A percentile compares a stretch with the other conserved stretches of the same genome.
Conservation (phyloP, 2,329 filamentous ascomycete species). For the Talaromyces sp. region DNA sequence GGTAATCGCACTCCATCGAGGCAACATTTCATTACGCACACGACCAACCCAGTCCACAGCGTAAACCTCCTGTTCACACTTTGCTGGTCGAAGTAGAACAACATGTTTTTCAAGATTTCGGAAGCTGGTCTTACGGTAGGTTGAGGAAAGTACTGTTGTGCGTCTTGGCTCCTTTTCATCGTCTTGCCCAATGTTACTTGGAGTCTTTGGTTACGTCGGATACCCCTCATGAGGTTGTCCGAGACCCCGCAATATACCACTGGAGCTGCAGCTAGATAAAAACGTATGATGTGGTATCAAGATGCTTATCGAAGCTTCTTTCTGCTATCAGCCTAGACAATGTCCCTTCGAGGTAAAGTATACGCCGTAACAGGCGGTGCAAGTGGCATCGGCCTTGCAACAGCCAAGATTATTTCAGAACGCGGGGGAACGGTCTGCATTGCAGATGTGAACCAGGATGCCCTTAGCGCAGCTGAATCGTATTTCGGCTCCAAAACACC, state of each 20-base stretch:
- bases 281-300: background rate
- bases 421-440: slow-evolving; percentile 3
- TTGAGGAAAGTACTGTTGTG: no score
- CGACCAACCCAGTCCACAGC: background rate
- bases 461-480: background rate
- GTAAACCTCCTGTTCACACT: background rate
- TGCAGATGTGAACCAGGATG: background rate
- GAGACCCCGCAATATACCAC: background rate
- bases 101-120: no score
- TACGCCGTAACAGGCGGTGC: slow-evolving; percentile 8
- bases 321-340: background rate
- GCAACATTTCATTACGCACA: background rate
- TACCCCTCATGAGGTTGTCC: no score
- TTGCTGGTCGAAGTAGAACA: background rate
- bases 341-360: background rate
- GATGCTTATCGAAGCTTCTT: background rate
- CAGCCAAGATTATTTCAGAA: slow-evolving; percentile 2
- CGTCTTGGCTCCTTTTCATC: no score
- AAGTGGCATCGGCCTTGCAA: slow-evolving; percentile 11
- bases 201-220: no score
- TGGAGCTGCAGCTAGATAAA: background rate
- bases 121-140: no score
- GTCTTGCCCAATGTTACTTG: no score
- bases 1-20: background rate
- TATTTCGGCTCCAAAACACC: background rate